Base-by-base conservation (phyloP, 768 basidiomycete species). In the Rhizopogon vulgaris region DNA sequence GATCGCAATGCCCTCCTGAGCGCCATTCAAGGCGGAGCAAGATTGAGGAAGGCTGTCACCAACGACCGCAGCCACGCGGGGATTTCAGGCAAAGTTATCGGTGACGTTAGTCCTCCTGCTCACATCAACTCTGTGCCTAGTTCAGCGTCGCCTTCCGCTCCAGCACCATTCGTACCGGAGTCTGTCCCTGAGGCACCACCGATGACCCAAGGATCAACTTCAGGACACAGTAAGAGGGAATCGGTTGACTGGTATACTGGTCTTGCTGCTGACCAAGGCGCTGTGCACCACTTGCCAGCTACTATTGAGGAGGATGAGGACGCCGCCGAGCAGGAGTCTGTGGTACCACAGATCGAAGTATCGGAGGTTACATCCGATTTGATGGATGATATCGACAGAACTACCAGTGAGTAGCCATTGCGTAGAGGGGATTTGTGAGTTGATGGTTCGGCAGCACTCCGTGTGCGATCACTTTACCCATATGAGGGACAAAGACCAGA, bases 221-320 rank as follows among this genome's bases (percentile, higher is more conserved):
- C 57, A 36, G 56, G 63, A 36, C 69, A 76, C 32, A 76, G 69
- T 50, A 79, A 86, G 60, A 74, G 84, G 53, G 87, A 93, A 66
- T 87, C 85, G 6, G 86, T 95, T 3, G 94, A 92, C 60, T 98
- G 94, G 94, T 93, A 90, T 63, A 79, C 84, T 47, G 87, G 85
- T 30, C 75, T 95, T 11, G 93, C 94, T 11, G 87, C 86, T 37
- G 85, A 95, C 70, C 71, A 71, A 36, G 78, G 74, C 34, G 62
- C 63, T 27, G 66, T 63, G 22, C 68, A 61, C 48, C 71, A 65
- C 42, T 63, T 85, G 58, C 77, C 83, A 34, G 68, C 78, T 24
- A 84, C 78, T 38, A 66, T 56, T 6, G 83, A 84, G 53, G 89
- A 85, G 52, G 79, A 80, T 2, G 87, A 87, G 24, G 82, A 82